Conservation (phyloP, 2,329 filamentous ascomycete genomes). For the Biscogniauxia mediterranea region DNA sequence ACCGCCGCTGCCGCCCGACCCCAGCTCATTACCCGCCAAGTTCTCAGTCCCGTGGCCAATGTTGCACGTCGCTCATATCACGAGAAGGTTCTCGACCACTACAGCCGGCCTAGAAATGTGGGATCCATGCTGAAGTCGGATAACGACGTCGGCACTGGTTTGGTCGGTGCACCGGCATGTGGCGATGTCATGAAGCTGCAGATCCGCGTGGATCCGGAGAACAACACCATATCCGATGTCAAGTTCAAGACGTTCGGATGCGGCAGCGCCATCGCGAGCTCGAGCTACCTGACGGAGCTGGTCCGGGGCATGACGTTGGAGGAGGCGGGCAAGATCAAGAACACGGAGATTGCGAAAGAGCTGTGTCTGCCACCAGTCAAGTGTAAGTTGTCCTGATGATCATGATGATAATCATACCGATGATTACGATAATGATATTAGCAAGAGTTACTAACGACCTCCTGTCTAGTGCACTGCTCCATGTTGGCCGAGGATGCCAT, state of each 20-base stretch:
- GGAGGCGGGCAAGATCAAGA: slow-evolving; percentile 87
- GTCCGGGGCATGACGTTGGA: slow-evolving; percentile 96
- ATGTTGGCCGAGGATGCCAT: slow-evolving; percentile 93
- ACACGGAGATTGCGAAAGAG: slow-evolving; percentile 98
- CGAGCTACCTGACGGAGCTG: slow-evolving; percentile 90
- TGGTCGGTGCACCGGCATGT: slow-evolving; percentile 84
- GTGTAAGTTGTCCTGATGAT: slow-evolving; percentile 44
- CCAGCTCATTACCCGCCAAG: slow-evolving; percentile 40
- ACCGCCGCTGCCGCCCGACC: slow-evolving; percentile 42
- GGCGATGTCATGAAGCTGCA: slow-evolving; percentile 94
- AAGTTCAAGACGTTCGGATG: slow-evolving; percentile 86
- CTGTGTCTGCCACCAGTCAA: slow-evolving; percentile 77
- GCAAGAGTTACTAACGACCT: slow-evolving; percentile 24
- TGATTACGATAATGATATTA: not conserved
- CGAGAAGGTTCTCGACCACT: slow-evolving; percentile 74
- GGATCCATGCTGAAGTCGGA: slow-evolving; percentile 73
- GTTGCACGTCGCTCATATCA: slow-evolving; percentile 48
- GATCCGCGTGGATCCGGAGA: slow-evolving; percentile 74
- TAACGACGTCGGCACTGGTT: slow-evolving; percentile 69
- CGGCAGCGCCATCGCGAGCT: slow-evolving; percentile 86
- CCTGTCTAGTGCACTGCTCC: slow-evolving; percentile 72
- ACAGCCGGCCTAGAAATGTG: slow-evolving; percentile 75
- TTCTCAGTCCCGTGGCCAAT: slow-evolving; percentile 40
- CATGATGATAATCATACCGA: slow-evolving; percentile 1
- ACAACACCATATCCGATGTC: slow-evolving; percentile 73